Base-by-base conservation (phyloP, 148 eudicot genomes). In the Persicaria maculosa region DNA sequence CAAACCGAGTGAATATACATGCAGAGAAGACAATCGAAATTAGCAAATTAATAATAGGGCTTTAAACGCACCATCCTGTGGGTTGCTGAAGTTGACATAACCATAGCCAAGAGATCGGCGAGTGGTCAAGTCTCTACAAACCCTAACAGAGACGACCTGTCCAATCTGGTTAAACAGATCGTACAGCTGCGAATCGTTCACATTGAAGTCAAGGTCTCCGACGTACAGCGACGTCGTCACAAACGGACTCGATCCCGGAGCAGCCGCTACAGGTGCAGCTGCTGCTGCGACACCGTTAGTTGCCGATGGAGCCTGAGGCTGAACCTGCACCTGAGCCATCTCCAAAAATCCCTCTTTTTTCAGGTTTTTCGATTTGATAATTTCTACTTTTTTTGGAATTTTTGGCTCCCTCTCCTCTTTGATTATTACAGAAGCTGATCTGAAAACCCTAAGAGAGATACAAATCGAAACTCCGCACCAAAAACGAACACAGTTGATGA, bases 141-240 rank as follows among this genome's bases (percentile, higher is more conserved):
- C 93, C 91, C 97, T 84, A 82, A 93, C 98, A 2, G 98, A 91
- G 10, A 91, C 95, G 53, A 91, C 97, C 77, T 87, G 91, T 0
- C 95, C 97, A 17, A 89, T 85, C 75, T 87, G 89, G 76, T 84
- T 88, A 74, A 93, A 93, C 85, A 93, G 86, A 86, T 93, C 97
- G 14, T 85, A 93, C 59, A 93, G 81, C 85, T 93, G 98, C 25
- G 97, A 88, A 54, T 93, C 98, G 8, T 91, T 89, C 7, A 93
- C 97, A 22, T 78, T 88, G 6, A 79, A 72, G 40, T 93, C 98
- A 61, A 93, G 78, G 78, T 93, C 98, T 72, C 98, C 98, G 0
- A 93, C 97, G 20, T 91, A 93, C 58, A 93, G 76, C 76, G 98
- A 91, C 71, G 97, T 89, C 77, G 96, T 71, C 68, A 71, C 82